Evolutionary conservation across 73 alveolate genomes (phyloP), one percentile per base, ranked within the genome.

Genomic region (Durusdinium trenchii): DNA sequence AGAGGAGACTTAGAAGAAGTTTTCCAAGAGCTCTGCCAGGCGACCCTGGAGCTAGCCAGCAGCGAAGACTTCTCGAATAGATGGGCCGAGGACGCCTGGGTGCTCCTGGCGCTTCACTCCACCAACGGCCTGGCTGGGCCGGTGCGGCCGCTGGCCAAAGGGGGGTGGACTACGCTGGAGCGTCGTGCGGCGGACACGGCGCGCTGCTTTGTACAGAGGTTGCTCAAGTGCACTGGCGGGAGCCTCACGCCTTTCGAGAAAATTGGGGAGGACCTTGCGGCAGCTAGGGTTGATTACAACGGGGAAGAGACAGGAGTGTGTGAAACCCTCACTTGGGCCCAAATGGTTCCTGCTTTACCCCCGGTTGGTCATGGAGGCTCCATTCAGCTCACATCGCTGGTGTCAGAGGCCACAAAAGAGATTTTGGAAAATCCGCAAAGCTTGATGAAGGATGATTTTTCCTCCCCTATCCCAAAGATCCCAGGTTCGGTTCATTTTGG

Each of bases 341-440:
- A 86, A n/a, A 46, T 60, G 32, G 64, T 26, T 35, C 95, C 95
- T 0, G 95, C 67, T 3, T 64, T 86, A 3, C 95, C 95, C 0
- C 84, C 95, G 6, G 50, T 9, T 6, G 61, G 38, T 1, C 83
- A 46, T 32, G 95, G 95, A 0, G 95, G 95, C 1, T 43, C 48
- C 3, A 50, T 86, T 6, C 2, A 57, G n/a, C 46, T 47, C n/a
- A 6, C 61, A 18, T 82, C 57, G 57, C 42, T 43, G 83, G 83
- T 57, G 12, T 47, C 42, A 14, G 46, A 3, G 0, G 42, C 67
- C 10, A 57, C 83, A 40, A 57, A 12, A 35, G 48, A 26, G n/a
- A 60, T 86, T 36, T 23, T 86, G 36, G 6, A n/a, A 1, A 69
- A 86, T 2, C 95, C 95, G 16, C 10, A 47, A 1, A 1, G 14